phyloP scores from a whole-genome alignment of 129 eudicot species.

The Logfia minima region DNA sequence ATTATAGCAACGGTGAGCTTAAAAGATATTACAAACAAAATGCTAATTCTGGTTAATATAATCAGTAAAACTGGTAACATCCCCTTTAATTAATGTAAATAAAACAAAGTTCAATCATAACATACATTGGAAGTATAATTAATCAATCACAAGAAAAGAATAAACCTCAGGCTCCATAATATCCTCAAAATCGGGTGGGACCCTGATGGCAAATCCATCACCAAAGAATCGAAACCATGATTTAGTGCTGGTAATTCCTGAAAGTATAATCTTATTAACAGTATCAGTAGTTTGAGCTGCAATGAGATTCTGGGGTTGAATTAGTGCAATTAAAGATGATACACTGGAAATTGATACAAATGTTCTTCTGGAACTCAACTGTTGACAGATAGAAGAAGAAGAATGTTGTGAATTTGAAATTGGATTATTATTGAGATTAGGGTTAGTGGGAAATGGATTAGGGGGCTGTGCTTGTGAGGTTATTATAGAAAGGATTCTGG shows the following conservation, averaged over 20 bases:
- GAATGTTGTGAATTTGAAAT: background rate
- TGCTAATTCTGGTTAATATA: too few species aligned
- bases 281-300: slow-evolving; percentile 29
- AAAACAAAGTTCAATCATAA: background rate
- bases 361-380: slow-evolving; percentile 39
- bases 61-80: background rate
- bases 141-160: background rate
- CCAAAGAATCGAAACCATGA: slow-evolving; percentile 93
- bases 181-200: slow-evolving; percentile 83
- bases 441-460: slow-evolving; percentile 29
- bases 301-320: slow-evolving; percentile 27
- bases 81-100: too few species aligned
- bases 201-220: slow-evolving; percentile 81
- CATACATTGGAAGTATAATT: background rate
- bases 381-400: background rate
- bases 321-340: slow-evolving; percentile 35
- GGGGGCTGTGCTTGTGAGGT: slow-evolving; percentile 38
- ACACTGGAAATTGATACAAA: slow-evolving; percentile 45
- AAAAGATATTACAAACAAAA: too few species aligned
- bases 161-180: slow-evolving; percentile 86
- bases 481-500: slow-evolving; percentile 44
- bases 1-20: too few species aligned
- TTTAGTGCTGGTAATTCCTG: slow-evolving; percentile 79
- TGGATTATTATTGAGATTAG: background rate
- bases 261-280: slow-evolving; percentile 50